Evolutionary conservation across 371 early-diverging fungal species (phyloP), one percentile per base, ranked within the genome.

Genomic region (Blastocladiella emersonii): DNA sequence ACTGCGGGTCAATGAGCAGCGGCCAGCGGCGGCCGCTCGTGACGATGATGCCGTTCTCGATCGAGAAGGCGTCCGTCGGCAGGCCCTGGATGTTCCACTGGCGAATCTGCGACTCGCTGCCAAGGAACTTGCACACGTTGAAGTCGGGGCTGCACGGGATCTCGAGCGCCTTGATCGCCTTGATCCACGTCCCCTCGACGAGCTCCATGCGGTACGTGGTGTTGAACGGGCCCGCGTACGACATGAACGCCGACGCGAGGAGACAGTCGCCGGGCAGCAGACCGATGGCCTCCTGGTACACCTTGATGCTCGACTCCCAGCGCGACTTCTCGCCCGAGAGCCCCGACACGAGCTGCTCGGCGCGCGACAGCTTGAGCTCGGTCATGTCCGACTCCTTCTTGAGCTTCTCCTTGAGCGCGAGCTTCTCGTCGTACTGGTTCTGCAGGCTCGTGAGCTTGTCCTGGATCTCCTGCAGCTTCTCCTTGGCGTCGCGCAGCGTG

Each of bases 11-110:
- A 65, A 81, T 69, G 73, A 81, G 77, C 34, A 81, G 65, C 17
- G 80, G 79, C 78, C 78, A 80, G 25, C 80, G 64, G 3, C 79
- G 64, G 1, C 78, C 76, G 34, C 78, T 67, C 0, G 80, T 77
- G 13, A 80, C 80, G 43, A 81, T 74, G 39, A 80, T 74, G 32
- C 77, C 81, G 64, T 81, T 81, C 65, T 81, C 81, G 3, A 76
- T 63, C 4, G 78, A 75, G 55, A 80, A 78, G 13, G 70, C 67
- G 62, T 81, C 81, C 39, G 68, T 70, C 7, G 81, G 80, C 39
- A 81, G 67, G 1, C 78, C 80, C 62, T 78, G 77, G 25, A 78
- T 67, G 62, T 72, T 77, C 80, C 80, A 81, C 36, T 77, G 74
- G 25, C 80, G 67, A 39, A 78, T 76, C 34, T 80, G 77, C 4